These are phyloP conservation scores for Strigomonas oncopelti DNA, from an alignment of 208 protist species.

Conservation along the genomic window DNA sequence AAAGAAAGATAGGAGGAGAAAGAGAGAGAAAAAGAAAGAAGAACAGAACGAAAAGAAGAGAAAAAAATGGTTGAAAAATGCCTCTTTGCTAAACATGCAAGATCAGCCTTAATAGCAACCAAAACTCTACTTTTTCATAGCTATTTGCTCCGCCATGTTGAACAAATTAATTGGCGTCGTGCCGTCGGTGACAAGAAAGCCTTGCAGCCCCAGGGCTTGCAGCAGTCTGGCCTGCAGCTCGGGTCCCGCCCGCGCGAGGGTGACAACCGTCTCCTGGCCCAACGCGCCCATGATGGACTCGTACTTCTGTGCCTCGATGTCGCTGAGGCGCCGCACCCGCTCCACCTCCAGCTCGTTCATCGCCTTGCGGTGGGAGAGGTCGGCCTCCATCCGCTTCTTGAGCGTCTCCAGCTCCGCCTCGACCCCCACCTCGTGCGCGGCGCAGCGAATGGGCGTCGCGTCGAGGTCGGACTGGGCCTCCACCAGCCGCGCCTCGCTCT, in stretches of 20 bases:
- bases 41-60: not conserved
- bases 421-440: slow-evolving; percentile 78
- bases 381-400: slow-evolving; percentile 73
- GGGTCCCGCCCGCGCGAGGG: slow-evolving; percentile 89
- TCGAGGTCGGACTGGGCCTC: slow-evolving; percentile 85
- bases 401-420: slow-evolving; percentile 85
- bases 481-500: slow-evolving; percentile 86
- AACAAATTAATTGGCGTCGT: slow-evolving; percentile 94
- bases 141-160: slow-evolving; percentile 84
- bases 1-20: not conserved
- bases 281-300: slow-evolving; percentile 82
- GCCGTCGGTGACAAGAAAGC: slow-evolving; percentile 96
- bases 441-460: slow-evolving; percentile 79
- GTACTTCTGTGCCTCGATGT: slow-evolving; percentile 90
- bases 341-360: slow-evolving; percentile 87
- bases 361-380: slow-evolving; percentile 74
- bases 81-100: no score
- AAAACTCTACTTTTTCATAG: slow-evolving; percentile 16
- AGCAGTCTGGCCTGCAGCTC: slow-evolving; percentile 96
- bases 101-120: no score
- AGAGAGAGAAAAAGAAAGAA: not conserved
- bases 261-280: slow-evolving; percentile 86
- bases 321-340: slow-evolving; percentile 63
- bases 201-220: slow-evolving; percentile 89
- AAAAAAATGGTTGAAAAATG: no score